These are phyloP conservation scores for Trametes sanguinea DNA, from an alignment of 768 basidiomycete genomes.

Conservation along the genomic window DNA sequence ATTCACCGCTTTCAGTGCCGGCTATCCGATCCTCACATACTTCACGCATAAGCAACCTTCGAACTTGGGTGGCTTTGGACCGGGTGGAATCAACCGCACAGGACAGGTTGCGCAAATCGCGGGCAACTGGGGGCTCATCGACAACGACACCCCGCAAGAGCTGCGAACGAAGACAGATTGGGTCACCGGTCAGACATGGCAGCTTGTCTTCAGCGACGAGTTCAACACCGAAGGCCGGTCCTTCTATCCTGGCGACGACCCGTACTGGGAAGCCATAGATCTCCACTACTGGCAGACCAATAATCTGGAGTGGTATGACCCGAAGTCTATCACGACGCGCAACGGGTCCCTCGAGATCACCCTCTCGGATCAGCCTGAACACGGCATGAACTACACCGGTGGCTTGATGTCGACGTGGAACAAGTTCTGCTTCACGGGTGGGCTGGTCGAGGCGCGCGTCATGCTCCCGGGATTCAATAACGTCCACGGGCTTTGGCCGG, in stretches of 20 bases:
- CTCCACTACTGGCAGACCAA: constrained; percentile 49
- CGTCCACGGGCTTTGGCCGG: constrained; percentile 58
- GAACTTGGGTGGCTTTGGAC: constrained; percentile 42
- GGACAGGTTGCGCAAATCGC: constrained; percentile 54
- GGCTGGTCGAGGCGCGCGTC: constrained; percentile 67
- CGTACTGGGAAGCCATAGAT: constrained; percentile 53
- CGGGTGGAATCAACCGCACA: constrained; percentile 46
- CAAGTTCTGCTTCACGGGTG: constrained; percentile 89
- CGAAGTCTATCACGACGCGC: constrained; percentile 53
- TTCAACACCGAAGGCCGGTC: constrained; percentile 79
- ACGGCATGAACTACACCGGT: constrained; percentile 36
- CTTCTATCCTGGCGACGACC: constrained; percentile 78
- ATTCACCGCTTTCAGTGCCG: constrained; percentile 34
- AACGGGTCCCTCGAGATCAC: constrained; percentile 47
- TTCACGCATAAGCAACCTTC: constrained; percentile 33
- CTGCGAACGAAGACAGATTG: constrained; percentile 57
- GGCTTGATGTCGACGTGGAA: constrained; percentile 63
- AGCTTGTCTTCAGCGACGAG: constrained; percentile 87
- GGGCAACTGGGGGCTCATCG: constrained; percentile 69
- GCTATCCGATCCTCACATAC: constrained; percentile 44
- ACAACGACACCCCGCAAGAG: constrained; percentile 57
- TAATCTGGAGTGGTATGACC: constrained; percentile 84
- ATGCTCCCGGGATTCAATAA: constrained; percentile 67
- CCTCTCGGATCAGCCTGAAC: constrained; percentile 60
- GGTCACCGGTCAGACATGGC: constrained; percentile 61